phyloP scores from a whole-genome alignment of 2,329 filamentous ascomycete genomes.

The Thielaviopsis punctulata region DNA sequence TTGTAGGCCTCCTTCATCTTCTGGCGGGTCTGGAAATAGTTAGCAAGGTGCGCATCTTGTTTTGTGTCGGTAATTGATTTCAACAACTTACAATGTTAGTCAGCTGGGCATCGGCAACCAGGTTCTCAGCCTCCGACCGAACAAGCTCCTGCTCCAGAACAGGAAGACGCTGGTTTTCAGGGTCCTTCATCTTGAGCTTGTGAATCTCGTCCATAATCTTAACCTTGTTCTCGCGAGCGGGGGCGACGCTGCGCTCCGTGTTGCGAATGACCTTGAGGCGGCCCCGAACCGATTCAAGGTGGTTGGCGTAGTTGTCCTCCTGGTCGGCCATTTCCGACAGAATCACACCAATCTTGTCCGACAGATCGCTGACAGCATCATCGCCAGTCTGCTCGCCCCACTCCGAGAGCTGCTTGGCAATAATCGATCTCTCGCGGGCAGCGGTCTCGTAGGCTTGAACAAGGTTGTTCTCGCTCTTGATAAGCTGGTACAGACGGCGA shows the following conservation, averaged over 20 bases:
- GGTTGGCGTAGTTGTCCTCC: conserved; percentile 75
- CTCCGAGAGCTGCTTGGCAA: conserved; percentile 82
- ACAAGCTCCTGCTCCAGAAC: conserved; percentile 93
- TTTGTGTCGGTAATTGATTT: not conserved
- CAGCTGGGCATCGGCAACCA: conserved; percentile 91
- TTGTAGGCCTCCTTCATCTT: conserved; percentile 94
- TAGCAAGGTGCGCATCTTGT: not conserved
- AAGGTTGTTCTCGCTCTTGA: conserved; percentile 86
- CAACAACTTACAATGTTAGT: conserved; percentile 62
- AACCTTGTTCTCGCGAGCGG: conserved; percentile 67
- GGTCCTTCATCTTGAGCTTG: conserved; percentile 82
- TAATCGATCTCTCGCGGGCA: conserved; percentile 64
- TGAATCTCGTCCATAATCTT: conserved; percentile 90
- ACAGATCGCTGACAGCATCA: conserved; percentile 72
- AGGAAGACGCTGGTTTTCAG: conserved; percentile 62
- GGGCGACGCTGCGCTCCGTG: conserved; percentile 89
- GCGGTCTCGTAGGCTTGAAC: conserved; percentile 73
- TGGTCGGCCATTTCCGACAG: conserved; percentile 86
- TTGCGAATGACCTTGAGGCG: conserved; percentile 86
- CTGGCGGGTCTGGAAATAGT: conserved; percentile 55
- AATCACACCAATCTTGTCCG: conserved; percentile 88
- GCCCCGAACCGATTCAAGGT: conserved; percentile 67
- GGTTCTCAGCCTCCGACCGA: conserved; percentile 81
- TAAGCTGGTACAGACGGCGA: conserved; percentile 74
- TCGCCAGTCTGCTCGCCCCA: conserved; percentile 91